A percentile compares a stretch with the other conserved stretches of the same genome.
These are phyloP conservation scores for Cutaneotrichosporon cutaneum DNA, from an alignment of 1,284 basidiomycete genomes.

Conservation along the genomic window DNA sequence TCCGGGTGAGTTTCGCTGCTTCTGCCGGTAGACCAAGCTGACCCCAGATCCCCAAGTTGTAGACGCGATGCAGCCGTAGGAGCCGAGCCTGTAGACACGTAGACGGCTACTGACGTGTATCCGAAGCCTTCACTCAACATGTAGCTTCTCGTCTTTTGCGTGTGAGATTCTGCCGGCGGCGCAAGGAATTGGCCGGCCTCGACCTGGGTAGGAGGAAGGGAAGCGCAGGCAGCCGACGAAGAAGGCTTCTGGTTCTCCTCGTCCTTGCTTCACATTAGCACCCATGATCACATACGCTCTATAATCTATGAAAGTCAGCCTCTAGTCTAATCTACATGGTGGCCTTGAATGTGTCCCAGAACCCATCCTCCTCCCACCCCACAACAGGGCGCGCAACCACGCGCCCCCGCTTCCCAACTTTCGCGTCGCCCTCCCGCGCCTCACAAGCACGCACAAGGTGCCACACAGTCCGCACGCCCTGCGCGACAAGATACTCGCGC, in stretches of 20 bases:
- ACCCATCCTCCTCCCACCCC: conserved; percentile 32
- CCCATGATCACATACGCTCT: too few species aligned
- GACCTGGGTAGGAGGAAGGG: not conserved
- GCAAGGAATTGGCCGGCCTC: not conserved
- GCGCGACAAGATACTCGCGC: conserved; percentile 64
- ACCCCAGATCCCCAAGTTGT: conserved; percentile 23
- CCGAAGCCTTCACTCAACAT: conserved; percentile 1
- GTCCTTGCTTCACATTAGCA: too few species aligned
- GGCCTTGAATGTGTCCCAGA: conserved; percentile 29
- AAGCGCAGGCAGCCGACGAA: too few species aligned
- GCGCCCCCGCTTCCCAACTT: conserved; percentile 43
- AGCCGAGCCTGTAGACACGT: conserved; percentile 1
- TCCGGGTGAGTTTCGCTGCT: conserved; percentile 59
- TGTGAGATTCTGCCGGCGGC: not conserved
- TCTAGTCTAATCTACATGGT: not conserved
- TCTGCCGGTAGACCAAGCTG: not conserved
- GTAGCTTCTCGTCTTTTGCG: not conserved
- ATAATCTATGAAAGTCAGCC: not conserved
- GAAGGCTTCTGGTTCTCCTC: not conserved
- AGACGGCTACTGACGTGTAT: conserved; percentile 3
- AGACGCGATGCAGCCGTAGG: conserved; percentile 6
- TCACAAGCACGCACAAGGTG: conserved; percentile 52
- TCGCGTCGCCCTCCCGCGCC: conserved; percentile 53
- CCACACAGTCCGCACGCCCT: conserved; percentile 71
- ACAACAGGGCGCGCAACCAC: conserved; percentile 30